Evolutionary conservation across 441 rosid genomes (phyloP).

Genomic region (Kokia cookei): DNA sequence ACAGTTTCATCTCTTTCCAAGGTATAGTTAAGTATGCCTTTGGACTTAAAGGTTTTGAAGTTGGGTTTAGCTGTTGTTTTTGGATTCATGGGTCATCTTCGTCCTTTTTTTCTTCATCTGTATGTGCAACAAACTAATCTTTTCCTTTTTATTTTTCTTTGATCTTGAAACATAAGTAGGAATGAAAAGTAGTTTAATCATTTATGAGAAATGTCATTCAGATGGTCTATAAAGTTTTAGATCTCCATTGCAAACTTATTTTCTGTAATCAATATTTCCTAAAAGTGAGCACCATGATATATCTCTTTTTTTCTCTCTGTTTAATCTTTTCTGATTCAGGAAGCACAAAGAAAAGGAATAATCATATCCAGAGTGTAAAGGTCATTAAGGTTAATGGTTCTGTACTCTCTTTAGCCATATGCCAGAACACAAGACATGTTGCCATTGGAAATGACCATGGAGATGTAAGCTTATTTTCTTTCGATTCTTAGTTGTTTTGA

Average conservation of each 20-base stretch:
- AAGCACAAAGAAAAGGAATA: conserved; percentile 63
- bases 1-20: conserved; percentile 56
- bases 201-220: background rate
- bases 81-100: background rate
- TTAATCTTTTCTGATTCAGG: conserved; percentile 39
- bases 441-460: conserved; percentile 86
- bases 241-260: background rate
- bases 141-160: background rate
- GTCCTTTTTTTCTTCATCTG: background rate
- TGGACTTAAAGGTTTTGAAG: background rate
- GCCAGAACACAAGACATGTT: conserved; percentile 49
- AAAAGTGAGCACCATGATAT: background rate
- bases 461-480: conserved; percentile 47
- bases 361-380: conserved; percentile 60
- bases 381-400: conserved; percentile 62
- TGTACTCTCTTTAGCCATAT: conserved; percentile 48
- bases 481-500: background rate
- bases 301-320: background rate
- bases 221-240: background rate
- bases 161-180: background rate
- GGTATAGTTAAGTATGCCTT: conserved; percentile 27
- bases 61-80: background rate
- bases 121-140: background rate
- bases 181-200: background rate
- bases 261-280: background rate